These are phyloP conservation scores for Euphorbia pulcherrima DNA, from an alignment of 345 rosid genomes.

Conservation along the genomic window DNA sequence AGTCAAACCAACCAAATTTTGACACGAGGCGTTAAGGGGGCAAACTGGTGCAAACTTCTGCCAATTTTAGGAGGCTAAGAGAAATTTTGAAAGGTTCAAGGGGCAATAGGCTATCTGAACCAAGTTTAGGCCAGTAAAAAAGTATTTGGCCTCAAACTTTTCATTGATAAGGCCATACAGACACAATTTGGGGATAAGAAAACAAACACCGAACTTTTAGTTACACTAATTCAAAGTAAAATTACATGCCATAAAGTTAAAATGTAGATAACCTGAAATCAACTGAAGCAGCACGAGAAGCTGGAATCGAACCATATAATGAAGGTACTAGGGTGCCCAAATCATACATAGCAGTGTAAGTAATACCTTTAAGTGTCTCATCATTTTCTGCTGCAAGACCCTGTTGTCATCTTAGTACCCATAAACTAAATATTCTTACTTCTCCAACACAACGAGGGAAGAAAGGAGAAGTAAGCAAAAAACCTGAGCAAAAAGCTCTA, in stretches of 20 bases:
- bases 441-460: neutral
- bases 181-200: neutral
- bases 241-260: conserved; percentile 1
- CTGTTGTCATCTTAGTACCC: conserved; percentile 49
- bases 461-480: neutral
- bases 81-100: too few relatives aligned
- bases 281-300: conserved; percentile 47
- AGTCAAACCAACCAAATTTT: too few relatives aligned
- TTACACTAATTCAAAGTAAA: neutral
- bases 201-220: neutral
- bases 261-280: conserved; percentile 53
- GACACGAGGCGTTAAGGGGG: too few relatives aligned
- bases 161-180: neutral
- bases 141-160: too few relatives aligned
- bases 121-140: too few relatives aligned
- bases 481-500: conserved; percentile 82
- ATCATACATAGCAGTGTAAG: conserved; percentile 42
- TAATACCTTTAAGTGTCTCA: conserved; percentile 47
- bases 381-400: conserved; percentile 84
- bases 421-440: conserved; percentile 4
- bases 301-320: conserved; percentile 45
- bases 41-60: too few relatives aligned
- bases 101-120: too few relatives aligned
- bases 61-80: too few relatives aligned
- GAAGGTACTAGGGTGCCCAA: conserved; percentile 32